A percentile compares a stretch with the other conserved stretches of the same genome.
These are phyloP conservation scores for Buxus sempervirens DNA, from an alignment of 164 flowering plant genomes.

Conservation along the genomic window DNA sequence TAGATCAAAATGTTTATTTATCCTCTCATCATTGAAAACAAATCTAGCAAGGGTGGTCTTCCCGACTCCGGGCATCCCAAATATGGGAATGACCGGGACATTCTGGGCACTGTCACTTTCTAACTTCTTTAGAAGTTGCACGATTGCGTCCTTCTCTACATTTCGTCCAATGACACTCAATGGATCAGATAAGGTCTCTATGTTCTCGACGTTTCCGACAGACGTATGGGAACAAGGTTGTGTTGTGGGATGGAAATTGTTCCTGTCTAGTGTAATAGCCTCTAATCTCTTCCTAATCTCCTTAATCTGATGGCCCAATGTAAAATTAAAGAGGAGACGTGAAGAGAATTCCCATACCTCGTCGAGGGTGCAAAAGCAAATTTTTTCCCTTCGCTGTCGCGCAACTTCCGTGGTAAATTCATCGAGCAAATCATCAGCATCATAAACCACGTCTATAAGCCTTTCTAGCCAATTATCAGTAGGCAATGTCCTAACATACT, in stretches of 20 bases:
- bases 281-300: background rate
- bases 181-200: background rate
- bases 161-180: slow-evolving; percentile 11
- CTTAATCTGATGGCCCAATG: background rate
- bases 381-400: background rate
- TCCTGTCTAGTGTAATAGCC: background rate
- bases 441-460: slow-evolving; percentile 5
- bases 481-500: background rate
- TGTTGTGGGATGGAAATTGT: background rate
- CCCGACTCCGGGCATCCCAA: too few species aligned
- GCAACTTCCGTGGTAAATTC: background rate
- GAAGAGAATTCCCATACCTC: background rate
- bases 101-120: background rate
- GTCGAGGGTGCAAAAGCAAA: background rate
- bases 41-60: slow-evolving; percentile 24
- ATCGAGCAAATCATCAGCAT: slow-evolving; percentile 13
- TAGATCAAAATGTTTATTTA: slow-evolving; percentile 5
- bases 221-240: background rate
- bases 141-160: slow-evolving; percentile 5
- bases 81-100: slow-evolving; percentile 21
- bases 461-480: slow-evolving; percentile 7
- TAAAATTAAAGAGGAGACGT: background rate
- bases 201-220: background rate
- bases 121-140: background rate
- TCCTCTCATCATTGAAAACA: slow-evolving; percentile 13